Conservation (phyloP, 805 yeast genomes). For the Phaffomyces thermotolerans region DNA sequence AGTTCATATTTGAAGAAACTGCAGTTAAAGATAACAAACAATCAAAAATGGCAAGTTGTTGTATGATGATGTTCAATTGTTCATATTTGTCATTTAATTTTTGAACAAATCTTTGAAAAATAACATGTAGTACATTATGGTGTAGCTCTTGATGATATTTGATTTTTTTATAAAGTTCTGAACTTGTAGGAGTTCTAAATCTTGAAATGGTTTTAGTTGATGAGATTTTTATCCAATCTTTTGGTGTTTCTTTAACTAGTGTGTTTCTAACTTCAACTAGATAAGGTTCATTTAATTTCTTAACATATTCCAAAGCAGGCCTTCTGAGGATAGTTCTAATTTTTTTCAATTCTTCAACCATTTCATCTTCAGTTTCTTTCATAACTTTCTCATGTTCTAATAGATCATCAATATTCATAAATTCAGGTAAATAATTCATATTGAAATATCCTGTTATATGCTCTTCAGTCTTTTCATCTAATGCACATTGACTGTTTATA, state of each 20-base stretch:
- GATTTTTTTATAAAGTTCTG: conserved; percentile 42
- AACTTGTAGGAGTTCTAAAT: conserved; percentile 57
- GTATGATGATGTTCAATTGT: conserved; percentile 42
- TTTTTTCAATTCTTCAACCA: conserved; percentile 45
- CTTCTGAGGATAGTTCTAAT: conserved; percentile 43
- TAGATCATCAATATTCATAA: conserved; percentile 13
- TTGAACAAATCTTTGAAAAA: conserved; percentile 42
- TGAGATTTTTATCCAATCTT: conserved; percentile 69
- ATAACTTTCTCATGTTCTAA: conserved; percentile 32
- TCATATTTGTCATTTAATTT: conserved; percentile 38
- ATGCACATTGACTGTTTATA: conserved; percentile 45
- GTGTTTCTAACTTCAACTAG: conserved; percentile 68
- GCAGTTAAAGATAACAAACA: conserved; percentile 62
- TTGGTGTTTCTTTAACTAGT: conserved; percentile 48
- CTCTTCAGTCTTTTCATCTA: conserved; percentile 42
- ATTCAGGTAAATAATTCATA: conserved; percentile 24
- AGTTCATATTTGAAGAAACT: conserved; percentile 54
- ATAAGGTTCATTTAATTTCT: conserved; percentile 60
- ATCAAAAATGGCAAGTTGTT: conserved; percentile 59
- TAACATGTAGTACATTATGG: conserved; percentile 15
- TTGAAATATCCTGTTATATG: conserved; percentile 40
- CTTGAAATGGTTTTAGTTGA: conserved; percentile 65
- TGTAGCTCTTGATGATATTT: conserved; percentile 54
- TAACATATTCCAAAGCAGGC: conserved; percentile 48
- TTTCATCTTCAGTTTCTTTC: conserved; percentile 35